Conservation (phyloP, 1,139 yeast genomes). For the Komagataea norvegica region DNA sequence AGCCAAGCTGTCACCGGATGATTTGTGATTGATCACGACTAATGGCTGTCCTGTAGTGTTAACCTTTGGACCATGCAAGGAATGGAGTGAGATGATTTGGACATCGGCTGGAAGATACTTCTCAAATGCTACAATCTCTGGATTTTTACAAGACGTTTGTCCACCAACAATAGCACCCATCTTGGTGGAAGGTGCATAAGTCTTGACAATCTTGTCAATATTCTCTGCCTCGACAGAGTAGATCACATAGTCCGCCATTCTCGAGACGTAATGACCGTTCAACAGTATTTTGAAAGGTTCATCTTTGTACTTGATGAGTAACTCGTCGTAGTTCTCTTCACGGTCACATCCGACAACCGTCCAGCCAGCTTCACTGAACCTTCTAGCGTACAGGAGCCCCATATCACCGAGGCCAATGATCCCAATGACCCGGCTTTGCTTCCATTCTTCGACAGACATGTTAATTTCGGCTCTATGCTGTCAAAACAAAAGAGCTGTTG, state of each 20-base stretch:
- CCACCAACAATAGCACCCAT: constrained; percentile 94
- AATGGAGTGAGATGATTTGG: constrained; percentile 81
- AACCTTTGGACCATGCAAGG: constrained; percentile 92
- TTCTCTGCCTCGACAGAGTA: constrained; percentile 90
- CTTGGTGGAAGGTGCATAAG: constrained; percentile 85
- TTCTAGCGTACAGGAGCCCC: constrained; percentile 83
- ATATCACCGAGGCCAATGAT: constrained; percentile 96
- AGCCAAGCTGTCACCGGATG: constrained; percentile 47
- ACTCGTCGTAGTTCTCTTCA: constrained; percentile 55
- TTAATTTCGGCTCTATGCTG: no score
- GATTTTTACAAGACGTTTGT: constrained; percentile 91
- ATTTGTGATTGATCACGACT: constrained; percentile 76
- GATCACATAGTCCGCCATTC: constrained; percentile 74
- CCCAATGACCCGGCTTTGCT: constrained; percentile 50
- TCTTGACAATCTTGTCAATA: constrained; percentile 61
- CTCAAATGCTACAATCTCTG: constrained; percentile 87
- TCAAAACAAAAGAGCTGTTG: no score
- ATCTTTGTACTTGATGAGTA: constrained; percentile 38
- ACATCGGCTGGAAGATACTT: constrained; percentile 66
- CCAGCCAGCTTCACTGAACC: constrained; percentile 85
- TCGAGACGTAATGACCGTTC: constrained; percentile 81
- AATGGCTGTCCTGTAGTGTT: constrained; percentile 88
- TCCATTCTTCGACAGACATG: not conserved
- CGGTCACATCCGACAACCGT: constrained; percentile 85
- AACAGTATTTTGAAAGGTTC: constrained; percentile 50